These are phyloP conservation scores for Casuarina glauca DNA, from an alignment of 306 rosid species.

Conservation along the genomic window DNA sequence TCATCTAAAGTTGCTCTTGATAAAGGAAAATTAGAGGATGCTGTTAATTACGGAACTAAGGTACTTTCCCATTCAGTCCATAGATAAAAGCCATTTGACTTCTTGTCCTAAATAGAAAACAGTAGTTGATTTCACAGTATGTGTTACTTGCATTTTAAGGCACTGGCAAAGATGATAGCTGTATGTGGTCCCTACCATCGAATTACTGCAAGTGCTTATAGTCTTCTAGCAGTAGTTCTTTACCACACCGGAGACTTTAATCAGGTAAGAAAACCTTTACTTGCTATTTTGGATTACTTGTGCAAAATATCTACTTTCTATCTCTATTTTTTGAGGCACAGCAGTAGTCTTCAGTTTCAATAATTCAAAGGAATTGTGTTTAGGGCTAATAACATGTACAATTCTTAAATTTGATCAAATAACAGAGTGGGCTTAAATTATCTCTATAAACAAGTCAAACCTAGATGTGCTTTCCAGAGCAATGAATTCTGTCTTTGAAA, in stretches of 20 bases:
- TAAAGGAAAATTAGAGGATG: slow-evolving; percentile 97
- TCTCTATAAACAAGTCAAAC: background rate
- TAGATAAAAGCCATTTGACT: background rate
- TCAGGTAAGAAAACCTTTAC: slow-evolving; percentile 54
- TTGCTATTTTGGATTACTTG: slow-evolving; percentile 15
- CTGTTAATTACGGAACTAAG: slow-evolving; percentile 92
- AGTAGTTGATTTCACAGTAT: slow-evolving; percentile 24
- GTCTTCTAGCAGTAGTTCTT: slow-evolving; percentile 96
- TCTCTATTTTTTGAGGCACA: background rate
- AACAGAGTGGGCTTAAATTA: background rate
- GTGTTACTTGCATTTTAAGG: slow-evolving; percentile 46
- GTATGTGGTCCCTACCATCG: slow-evolving; percentile 97
- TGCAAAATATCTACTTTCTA: slow-evolving; percentile 1
- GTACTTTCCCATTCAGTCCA: slow-evolving; percentile 40
- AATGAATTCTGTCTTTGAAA: background rate
- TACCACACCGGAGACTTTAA: slow-evolving; percentile 97
- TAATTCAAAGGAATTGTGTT: background rate
- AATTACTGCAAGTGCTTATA: slow-evolving; percentile 91
- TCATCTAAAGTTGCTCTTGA: slow-evolving; percentile 93
- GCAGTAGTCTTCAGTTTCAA: background rate
- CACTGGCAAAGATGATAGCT: slow-evolving; percentile 85
- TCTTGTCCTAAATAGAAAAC: background rate
- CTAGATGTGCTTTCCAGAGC: background rate
- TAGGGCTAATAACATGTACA: background rate
- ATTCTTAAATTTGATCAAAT: background rate